A percentile compares a stretch with the other conserved stretches of the same genome.
Evolutionary conservation across 2,329 filamentous ascomycete genomes (phyloP).

Genomic region (Aspergillus costaricaensis): DNA sequence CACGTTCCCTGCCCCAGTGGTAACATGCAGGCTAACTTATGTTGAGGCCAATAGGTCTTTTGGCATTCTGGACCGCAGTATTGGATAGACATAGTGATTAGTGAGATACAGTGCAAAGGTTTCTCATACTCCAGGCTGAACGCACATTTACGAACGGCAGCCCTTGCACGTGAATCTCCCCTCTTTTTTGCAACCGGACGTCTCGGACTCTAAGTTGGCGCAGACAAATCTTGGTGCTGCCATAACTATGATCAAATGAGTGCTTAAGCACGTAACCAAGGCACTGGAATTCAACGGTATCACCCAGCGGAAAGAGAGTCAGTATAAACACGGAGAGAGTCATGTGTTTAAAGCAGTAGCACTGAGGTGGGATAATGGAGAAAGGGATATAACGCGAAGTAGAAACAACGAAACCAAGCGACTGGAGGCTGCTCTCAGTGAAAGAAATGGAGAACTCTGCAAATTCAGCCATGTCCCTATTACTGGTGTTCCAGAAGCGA

Average conservation of each 20-base stretch:
- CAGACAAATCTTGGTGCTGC: background rate
- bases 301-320: no score
- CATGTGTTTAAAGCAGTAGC: no score
- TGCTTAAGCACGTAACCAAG: no score
- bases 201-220: background rate
- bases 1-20: background rate
- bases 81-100: background rate
- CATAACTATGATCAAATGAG: background rate
- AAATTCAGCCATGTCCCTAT: no score
- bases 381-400: no score
- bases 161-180: background rate
- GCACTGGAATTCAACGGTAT: no score
- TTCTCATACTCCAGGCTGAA: background rate
- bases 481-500: background rate
- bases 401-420: no score
- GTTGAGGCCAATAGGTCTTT: conserved; percentile 7
- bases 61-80: conserved; percentile 14
- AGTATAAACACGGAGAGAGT: no score
- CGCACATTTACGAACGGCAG: conserved; percentile 6
- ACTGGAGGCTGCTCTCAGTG: no score
- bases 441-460: no score
- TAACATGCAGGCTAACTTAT: conserved; percentile 3
- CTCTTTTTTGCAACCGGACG: background rate
- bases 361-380: no score
- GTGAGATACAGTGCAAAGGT: background rate